Evolutionary conservation across 371 early-diverging fungal genomes (phyloP), one percentile per base, ranked within the genome.

Genomic region (Syncephalastrum racemosum): DNA sequence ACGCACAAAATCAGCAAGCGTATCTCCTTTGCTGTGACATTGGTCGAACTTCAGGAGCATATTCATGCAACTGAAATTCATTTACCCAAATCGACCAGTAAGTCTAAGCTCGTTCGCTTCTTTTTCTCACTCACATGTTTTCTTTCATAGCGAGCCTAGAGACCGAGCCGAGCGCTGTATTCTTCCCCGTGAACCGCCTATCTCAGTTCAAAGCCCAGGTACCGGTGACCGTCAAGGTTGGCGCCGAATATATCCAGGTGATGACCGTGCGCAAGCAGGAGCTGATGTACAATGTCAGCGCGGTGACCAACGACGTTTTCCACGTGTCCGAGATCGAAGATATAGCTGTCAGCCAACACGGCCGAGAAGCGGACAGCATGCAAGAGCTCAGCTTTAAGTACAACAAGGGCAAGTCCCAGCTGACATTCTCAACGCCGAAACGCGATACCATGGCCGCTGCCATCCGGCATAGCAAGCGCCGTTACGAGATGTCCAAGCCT

Each of bases 301-400:
- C 90, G 16, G 78, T 86, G 56, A 81, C 91, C 53, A 94, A 94
- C 59, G 96, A 97, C 61, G 89, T 94, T 12, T 92, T 81, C 62
- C 88, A 90, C 56, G 87, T 94, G 23, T 83, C 91, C 12, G 95
- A 93, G 50, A 85, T 96, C 43, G 86, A 90, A 16, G 95, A 94
- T 57, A 80, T 92, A 24, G 71, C 79, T 27, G 68, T 82, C 14
- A 68, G 81, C 4, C 60, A 57, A 19, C 66, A 69, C 42, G 50
- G 66, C 45, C 56, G 78, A 48, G 79, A 69, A 27, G 73, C 81
- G 16, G 81, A 82, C 18, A 87, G 86, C 50, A 81, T 86, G 22
- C 84, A 84, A 49, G 90, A 92, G 56, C 90, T 96, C 46, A 70
- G 84, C 27, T 87, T 96, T 51, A 89, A 90, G 58, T 88, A 85